These are phyloP conservation scores for Leccinellum luteum DNA, from an alignment of 768 basidiomycete species.

Conservation along the genomic window DNA sequence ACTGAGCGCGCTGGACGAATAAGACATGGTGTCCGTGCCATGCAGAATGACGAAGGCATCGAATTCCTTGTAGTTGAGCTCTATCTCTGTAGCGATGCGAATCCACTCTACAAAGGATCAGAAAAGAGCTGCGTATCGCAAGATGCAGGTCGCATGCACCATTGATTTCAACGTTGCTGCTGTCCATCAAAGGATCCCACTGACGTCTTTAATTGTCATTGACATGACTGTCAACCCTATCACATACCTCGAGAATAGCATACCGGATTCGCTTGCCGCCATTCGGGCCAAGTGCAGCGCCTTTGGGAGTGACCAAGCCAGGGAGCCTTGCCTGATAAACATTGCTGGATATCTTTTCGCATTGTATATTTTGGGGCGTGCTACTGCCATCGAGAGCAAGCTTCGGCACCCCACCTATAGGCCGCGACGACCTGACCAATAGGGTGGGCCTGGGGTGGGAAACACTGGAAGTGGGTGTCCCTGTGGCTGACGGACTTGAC, in stretches of 20 bases:
- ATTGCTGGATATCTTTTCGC: conserved; percentile 32
- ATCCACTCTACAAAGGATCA: conserved; percentile 68
- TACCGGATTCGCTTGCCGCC: conserved; percentile 76
- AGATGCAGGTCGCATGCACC: conserved; percentile 42
- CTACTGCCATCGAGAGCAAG: conserved; percentile 32
- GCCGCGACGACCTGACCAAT: conserved; percentile 66
- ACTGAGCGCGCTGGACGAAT: conserved; percentile 83
- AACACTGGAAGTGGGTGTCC: conserved; percentile 5
- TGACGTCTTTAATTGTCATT: conserved; percentile 28
- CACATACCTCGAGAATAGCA: conserved; percentile 72
- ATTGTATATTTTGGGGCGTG: conserved; percentile 31
- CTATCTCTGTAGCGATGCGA: conserved; percentile 86
- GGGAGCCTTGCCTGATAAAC: conserved; percentile 75
- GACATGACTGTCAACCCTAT: neutral
- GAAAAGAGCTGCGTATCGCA: neutral
- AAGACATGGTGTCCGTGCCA: conserved; percentile 91
- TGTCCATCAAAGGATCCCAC: conserved; percentile 88
- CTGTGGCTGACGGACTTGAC: conserved; percentile 42
- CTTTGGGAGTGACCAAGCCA: conserved; percentile 76
- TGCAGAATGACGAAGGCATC: conserved; percentile 92
- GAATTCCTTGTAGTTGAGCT: conserved; percentile 81
- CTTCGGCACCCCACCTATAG: conserved; percentile 49
- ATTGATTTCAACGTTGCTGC: conserved; percentile 82
- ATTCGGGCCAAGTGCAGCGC: conserved; percentile 54
- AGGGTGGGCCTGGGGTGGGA: conserved; percentile 37